phyloP scores from a whole-genome alignment of 2,329 filamentous ascomycete species.

The Calonectria fujianensis region DNA sequence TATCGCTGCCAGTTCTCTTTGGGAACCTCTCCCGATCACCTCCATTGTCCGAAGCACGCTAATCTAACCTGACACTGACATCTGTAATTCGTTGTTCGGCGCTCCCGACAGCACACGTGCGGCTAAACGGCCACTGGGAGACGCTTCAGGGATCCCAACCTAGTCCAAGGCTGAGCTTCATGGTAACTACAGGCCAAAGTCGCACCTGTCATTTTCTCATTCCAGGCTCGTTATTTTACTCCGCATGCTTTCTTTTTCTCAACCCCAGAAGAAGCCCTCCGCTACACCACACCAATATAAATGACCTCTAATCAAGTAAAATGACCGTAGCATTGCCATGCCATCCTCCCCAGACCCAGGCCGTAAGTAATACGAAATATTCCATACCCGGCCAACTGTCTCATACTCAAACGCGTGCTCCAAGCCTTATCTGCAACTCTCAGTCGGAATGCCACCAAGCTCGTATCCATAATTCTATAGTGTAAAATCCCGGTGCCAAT shows the following conservation, averaged over 20 bases:
- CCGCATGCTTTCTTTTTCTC: neutral
- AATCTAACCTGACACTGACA: conserved; percentile 31
- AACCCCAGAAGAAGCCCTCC: neutral
- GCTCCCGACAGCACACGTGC: conserved; percentile 31
- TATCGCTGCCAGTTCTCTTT: conserved; percentile 45
- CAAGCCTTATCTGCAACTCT: neutral
- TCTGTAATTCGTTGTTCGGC: conserved; percentile 33
- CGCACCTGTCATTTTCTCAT: neutral
- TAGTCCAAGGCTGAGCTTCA: conserved; percentile 39
- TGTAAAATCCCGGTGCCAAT: conserved; percentile 1
- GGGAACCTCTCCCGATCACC: conserved; percentile 46
- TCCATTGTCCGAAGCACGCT: conserved; percentile 32
- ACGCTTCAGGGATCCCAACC: conserved; percentile 17
- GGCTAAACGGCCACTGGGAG: neutral
- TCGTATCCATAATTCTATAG: conserved; percentile 15
- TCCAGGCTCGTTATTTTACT: neutral
- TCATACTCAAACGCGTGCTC: conserved; percentile 7
- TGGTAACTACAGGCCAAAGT: conserved; percentile 25
- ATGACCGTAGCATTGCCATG: neutral
- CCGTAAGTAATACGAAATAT: neutral
- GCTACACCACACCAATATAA: neutral
- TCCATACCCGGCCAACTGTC: neutral
- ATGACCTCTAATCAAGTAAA: too few species aligned
- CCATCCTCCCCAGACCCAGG: neutral
- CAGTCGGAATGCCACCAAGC: neutral